phyloP scores from a whole-genome alignment of 352 stramenopile genomes.

The Phytopythium montanum region DNA sequence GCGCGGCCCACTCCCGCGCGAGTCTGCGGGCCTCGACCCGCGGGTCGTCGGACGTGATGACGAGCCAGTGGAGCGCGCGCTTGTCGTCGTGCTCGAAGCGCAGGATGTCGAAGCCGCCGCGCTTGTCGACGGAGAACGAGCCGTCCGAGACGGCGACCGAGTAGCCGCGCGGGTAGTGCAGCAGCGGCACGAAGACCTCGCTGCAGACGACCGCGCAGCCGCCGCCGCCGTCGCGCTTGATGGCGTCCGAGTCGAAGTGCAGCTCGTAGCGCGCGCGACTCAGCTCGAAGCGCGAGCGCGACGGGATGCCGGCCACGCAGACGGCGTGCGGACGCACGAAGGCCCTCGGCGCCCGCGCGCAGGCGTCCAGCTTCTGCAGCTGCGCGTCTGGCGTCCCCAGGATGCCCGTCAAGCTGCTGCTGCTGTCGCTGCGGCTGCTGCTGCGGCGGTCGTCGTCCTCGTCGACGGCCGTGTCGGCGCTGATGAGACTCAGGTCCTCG shows the following conservation, averaged over 20 bases:
- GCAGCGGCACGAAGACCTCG: constrained; percentile 11
- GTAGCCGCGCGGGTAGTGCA: constrained; percentile 14
- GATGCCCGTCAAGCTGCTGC: constrained; percentile 11
- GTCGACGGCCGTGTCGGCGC: constrained; percentile 19
- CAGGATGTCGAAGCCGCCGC: constrained; percentile 63
- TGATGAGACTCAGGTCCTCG: constrained; percentile 69
- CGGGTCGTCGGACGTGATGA: constrained; percentile 43
- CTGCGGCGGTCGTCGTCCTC: background rate
- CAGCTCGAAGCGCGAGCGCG: constrained; percentile 18
- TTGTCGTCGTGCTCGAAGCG: constrained; percentile 49
- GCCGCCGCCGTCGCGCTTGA: constrained; percentile 23
- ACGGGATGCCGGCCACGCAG: constrained; percentile 20
- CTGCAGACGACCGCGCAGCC: constrained; percentile 11
- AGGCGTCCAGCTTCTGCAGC: constrained; percentile 10
- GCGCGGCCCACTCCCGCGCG: constrained; percentile 7
- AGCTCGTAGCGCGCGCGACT: constrained; percentile 14
- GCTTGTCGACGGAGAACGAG: constrained; percentile 32
- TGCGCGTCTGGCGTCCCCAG: constrained; percentile 12
- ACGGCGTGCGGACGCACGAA: constrained; percentile 25
- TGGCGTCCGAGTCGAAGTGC: constrained; percentile 14
- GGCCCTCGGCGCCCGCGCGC: constrained; percentile 12
- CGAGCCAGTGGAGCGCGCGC: constrained; percentile 25
- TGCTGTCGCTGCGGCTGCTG: constrained; percentile 2
- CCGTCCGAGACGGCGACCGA: constrained; percentile 55
- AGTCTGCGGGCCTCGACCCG: constrained; percentile 25